These are phyloP conservation scores for Auriculariales sp. DNA, from an alignment of 768 basidiomycete genomes.

Conservation along the genomic window DNA sequence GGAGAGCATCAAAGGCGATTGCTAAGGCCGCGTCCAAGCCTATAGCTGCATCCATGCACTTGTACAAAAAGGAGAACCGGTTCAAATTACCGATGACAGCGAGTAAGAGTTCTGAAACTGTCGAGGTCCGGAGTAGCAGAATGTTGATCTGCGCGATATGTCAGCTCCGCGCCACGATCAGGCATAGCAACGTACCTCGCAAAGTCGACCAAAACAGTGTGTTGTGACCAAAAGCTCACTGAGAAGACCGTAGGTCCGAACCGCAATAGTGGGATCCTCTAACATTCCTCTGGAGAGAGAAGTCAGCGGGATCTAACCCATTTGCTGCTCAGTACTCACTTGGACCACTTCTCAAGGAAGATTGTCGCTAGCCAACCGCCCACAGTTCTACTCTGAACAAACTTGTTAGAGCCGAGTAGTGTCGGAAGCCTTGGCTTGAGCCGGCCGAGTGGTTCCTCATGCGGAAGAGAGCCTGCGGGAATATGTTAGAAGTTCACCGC, in stretches of 20 bases:
- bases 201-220: not conserved
- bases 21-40: slow-evolving; percentile 45
- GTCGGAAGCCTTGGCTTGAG: not conserved
- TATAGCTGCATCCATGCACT: slow-evolving; percentile 51
- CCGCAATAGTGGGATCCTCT: not conserved
- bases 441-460: not conserved
- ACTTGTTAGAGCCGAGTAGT: not conserved
- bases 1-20: slow-evolving; percentile 47
- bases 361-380: not conserved
- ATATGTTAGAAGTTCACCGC: not conserved
- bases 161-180: not conserved
- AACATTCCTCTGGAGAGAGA: not conserved
- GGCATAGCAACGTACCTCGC: not conserved
- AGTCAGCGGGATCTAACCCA: not conserved
- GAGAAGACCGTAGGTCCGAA: not conserved
- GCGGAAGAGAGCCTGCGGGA: not conserved
- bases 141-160: slow-evolving; percentile 17
- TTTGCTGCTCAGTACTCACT: not conserved
- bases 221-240: not conserved
- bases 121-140: slow-evolving; percentile 35
- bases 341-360: not conserved
- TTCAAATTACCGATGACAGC: slow-evolving; percentile 60
- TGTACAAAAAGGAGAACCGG: slow-evolving; percentile 60
- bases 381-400: not conserved
- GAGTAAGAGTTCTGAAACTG: slow-evolving; percentile 36